Evolutionary conservation across 805 yeast genomes (phyloP), one percentile per base, ranked within the genome.

Genomic region (Candida maris): DNA sequence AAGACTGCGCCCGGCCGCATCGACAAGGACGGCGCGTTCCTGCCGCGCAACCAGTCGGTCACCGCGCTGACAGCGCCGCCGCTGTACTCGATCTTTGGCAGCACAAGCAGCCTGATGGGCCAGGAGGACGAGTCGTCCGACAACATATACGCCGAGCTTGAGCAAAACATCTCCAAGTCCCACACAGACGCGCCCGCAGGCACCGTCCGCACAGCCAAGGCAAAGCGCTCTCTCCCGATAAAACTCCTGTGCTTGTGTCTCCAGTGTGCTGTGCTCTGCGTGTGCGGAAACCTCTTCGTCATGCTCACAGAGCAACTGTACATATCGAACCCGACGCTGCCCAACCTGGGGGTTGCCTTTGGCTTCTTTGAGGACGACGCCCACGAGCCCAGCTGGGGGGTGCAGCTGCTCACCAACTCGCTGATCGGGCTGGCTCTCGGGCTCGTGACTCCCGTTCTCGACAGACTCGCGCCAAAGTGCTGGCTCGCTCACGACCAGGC

Each of bases 381-480:
- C 21, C 50, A 52, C 3, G 51, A 57, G 49, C 45, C 49, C 2
- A 22, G 42, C 1, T 12, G 32, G 5, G 33, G 37, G 27, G 18
- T 44, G 27, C 43, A 42, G 7, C 35, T 64, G 4, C 27, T 52
- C 9, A 54, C 52, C 33, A 50, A 64, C 41, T 61, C 75, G 4
- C 31, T 76, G 7, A 77, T 77, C 45, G 87, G 87, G 2, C 49
- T 77, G 12, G 40, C 73, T n/a, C 68, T 80, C 59, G 81, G 85
- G n/a, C 54, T 67, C 6, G 50, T 72, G 10, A 68, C 73, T 27
- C 84, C 85, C 4, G 27, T 67, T 0, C 39, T 61, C 17, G 70
- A 68, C 35, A 26, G 34, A 15, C 32, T 48, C 5, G 38, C 40
- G 6, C 47, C 42, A 28, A 6, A 39, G 39, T 6, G 32, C 41